These are phyloP conservation scores for Pyrus pyrifolia DNA, from an alignment of 306 rosid genomes.

Conservation along the genomic window DNA sequence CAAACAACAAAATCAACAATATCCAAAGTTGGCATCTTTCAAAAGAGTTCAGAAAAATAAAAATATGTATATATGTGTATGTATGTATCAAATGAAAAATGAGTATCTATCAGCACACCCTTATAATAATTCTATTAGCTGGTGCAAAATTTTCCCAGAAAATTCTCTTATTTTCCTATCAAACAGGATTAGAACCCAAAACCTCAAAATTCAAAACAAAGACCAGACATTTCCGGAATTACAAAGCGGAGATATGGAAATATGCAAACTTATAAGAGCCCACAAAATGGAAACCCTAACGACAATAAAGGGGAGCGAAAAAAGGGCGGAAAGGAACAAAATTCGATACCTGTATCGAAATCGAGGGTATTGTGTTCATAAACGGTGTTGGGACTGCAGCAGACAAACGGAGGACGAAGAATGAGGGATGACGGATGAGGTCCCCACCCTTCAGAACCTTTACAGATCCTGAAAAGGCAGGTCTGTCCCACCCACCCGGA, in stretches of 20 bases:
- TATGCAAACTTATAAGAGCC: slow-evolving; percentile 10
- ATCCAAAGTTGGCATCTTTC: neutral
- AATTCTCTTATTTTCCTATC: neutral
- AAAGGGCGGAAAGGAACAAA: neutral
- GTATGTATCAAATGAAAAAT: neutral
- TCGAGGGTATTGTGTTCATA: slow-evolving; percentile 65
- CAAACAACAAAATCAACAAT: slow-evolving; percentile 5
- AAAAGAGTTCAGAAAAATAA: neutral
- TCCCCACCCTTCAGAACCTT: slow-evolving; percentile 25
- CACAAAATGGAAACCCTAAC: slow-evolving; percentile 4
- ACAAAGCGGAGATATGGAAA: neutral
- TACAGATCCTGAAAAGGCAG: slow-evolving; percentile 5
- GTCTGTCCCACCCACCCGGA: neutral
- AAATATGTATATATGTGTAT: too few relatives aligned
- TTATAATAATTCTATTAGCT: neutral
- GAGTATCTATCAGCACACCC: neutral
- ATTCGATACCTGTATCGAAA: slow-evolving; percentile 37
- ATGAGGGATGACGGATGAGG: slow-evolving; percentile 19
- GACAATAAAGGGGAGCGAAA: neutral
- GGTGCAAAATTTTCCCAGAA: neutral
- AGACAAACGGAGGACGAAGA: slow-evolving; percentile 24
- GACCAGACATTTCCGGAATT: neutral
- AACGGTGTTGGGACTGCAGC: slow-evolving; percentile 30
- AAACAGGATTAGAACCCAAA: neutral
- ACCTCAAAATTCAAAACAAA: neutral